phyloP scores from a whole-genome alignment of 2,329 filamentous ascomycete species.

The Cladosporium colombiae region DNA sequence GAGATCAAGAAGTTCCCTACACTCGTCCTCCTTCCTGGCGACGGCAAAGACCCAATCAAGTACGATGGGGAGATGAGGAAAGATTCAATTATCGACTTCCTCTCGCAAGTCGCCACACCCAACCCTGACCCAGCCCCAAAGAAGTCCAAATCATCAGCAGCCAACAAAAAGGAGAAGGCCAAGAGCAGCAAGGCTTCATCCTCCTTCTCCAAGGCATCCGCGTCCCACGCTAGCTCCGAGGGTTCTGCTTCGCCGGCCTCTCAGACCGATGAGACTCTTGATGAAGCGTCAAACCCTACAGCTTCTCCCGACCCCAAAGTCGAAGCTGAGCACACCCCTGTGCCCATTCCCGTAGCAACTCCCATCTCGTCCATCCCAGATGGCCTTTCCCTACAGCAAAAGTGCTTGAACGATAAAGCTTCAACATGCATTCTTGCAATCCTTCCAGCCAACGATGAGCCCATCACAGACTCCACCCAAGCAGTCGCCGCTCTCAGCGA shows the following conservation, averaged over 20 bases:
- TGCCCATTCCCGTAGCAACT: constrained; percentile 56
- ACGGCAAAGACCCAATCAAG: constrained; percentile 65
- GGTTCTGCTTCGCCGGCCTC: constrained; percentile 49
- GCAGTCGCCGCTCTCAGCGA: constrained; percentile 66
- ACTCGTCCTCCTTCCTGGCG: constrained; percentile 75
- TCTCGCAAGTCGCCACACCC: constrained; percentile 74
- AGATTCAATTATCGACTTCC: constrained; percentile 75
- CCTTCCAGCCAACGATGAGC: constrained; percentile 57
- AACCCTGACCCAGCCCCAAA: constrained; percentile 71
- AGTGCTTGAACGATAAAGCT: constrained; percentile 75
- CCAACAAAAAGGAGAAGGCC: constrained; percentile 48
- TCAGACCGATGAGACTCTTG: constrained; percentile 53
- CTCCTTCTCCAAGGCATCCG: constrained; percentile 53
- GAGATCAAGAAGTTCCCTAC: constrained; percentile 77
- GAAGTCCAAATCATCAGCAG: constrained; percentile 41
- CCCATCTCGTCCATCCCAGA: constrained; percentile 67
- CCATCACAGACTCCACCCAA: constrained; percentile 28
- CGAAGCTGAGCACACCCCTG: constrained; percentile 46
- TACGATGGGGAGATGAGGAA: constrained; percentile 88
- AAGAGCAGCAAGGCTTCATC: constrained; percentile 50
- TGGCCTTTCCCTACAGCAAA: constrained; percentile 63
- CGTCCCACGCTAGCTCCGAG: constrained; percentile 53
- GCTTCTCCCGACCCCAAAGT: constrained; percentile 56
- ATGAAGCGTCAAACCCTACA: constrained; percentile 51
- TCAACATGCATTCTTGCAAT: constrained; percentile 81